A percentile compares a stretch with the other conserved stretches of the same genome.
phyloP scores from a whole-genome alignment of 2,329 filamentous ascomycete species.

The Ophiostoma triangulosporum region DNA sequence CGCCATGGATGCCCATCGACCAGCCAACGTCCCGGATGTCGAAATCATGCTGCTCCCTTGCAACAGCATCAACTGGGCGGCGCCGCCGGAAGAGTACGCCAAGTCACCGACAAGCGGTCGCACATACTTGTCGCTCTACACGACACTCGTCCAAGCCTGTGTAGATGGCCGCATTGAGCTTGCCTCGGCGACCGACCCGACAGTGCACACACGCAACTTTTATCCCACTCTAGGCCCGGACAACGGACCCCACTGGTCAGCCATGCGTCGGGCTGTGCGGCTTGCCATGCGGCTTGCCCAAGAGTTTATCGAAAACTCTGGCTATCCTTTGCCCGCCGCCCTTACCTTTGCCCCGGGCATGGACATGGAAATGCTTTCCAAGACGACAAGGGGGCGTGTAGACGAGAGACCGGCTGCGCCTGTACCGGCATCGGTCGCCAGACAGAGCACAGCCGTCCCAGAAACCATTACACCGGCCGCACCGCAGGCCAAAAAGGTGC shows the following conservation, averaged over 20 bases:
- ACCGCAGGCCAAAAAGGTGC: not conserved
- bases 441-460: not conserved
- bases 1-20: constrained; percentile 13
- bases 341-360: constrained; percentile 18
- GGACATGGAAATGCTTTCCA: constrained; percentile 10
- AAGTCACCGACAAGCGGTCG: constrained; percentile 6
- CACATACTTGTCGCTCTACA: constrained; percentile 17
- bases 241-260: constrained; percentile 15
- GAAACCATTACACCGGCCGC: not conserved
- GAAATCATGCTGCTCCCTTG: constrained; percentile 25
- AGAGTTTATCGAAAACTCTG: constrained; percentile 16
- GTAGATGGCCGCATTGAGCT: constrained; percentile 21
- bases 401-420: not conserved
- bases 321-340: constrained; percentile 17
- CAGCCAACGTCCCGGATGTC: constrained; percentile 19
- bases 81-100: constrained; percentile 8
- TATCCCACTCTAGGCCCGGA: constrained; percentile 21
- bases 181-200: constrained; percentile 21
- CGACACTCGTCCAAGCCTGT: constrained; percentile 19
- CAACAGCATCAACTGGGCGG: constrained; percentile 23
- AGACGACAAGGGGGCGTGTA: not conserved
- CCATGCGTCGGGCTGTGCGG: constrained; percentile 18
- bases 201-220: constrained; percentile 19
- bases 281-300: constrained; percentile 21
- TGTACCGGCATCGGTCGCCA: not conserved